phyloP scores from a whole-genome alignment of 192 early-diverging fungal genomes.

The Backusella tuberculispora region DNA sequence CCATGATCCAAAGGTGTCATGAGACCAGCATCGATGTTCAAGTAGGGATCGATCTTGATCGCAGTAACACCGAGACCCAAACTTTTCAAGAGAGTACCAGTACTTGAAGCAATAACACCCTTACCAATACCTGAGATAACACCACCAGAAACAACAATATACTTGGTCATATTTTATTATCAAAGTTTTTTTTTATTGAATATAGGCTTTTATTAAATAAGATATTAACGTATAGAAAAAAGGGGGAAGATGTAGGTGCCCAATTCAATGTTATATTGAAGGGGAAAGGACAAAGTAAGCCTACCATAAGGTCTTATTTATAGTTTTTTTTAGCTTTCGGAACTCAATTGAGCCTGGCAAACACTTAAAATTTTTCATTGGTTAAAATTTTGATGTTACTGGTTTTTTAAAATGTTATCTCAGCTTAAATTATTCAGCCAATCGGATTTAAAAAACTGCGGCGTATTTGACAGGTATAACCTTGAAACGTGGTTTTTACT shows the following conservation, averaged over 20 bases:
- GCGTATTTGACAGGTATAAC: neutral
- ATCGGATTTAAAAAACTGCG: neutral
- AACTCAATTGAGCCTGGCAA: neutral
- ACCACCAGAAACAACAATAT: constrained; percentile 97
- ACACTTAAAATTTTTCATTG: constrained; percentile 7
- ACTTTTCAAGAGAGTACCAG: constrained; percentile 92
- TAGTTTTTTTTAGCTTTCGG: neutral
- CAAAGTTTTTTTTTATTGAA: constrained; percentile 23
- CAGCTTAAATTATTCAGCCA: neutral
- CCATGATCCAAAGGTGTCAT: constrained; percentile 98
- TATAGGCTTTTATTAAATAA: constrained; percentile 12
- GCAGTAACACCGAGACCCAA: constrained; percentile 91
- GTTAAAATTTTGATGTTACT: constrained; percentile 11
- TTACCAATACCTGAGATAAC: constrained; percentile 99
- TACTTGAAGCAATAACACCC: constrained; percentile 98
- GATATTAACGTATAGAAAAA: constrained; percentile 2
- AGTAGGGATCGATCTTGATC: constrained; percentile 99
- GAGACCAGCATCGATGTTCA: constrained; percentile 99
- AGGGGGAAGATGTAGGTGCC: constrained; percentile 13
- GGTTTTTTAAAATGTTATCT: neutral
- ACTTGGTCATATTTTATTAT: constrained; percentile 68
- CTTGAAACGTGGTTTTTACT: neutral
- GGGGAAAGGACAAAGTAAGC: constrained; percentile 19
- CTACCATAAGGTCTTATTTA: neutral
- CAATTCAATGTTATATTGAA: constrained; percentile 25